Evolutionary conservation across 2,329 filamentous ascomycete genomes (phyloP).

Genomic region (Stachybotrys echinatus): DNA sequence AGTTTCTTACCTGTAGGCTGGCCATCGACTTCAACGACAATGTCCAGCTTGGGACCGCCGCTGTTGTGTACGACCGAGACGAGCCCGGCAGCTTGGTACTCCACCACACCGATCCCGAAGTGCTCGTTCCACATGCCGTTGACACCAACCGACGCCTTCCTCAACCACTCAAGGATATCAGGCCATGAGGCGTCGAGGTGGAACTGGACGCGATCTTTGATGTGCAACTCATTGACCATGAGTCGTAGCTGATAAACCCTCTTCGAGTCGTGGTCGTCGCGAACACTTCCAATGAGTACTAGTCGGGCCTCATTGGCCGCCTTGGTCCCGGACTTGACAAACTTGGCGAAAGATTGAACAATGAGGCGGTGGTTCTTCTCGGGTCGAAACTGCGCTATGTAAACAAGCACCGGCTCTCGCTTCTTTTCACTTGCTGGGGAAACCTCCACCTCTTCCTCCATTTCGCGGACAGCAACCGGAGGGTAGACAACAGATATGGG

Average conservation of each 20-base stretch:
- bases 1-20: slow-evolving; percentile 63
- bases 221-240: slow-evolving; percentile 77
- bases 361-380: slow-evolving; percentile 95
- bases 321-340: slow-evolving; percentile 51
- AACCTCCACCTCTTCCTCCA: slow-evolving; percentile 70
- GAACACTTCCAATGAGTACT: slow-evolving; percentile 86
- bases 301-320: slow-evolving; percentile 58
- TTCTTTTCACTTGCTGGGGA: slow-evolving; percentile 61
- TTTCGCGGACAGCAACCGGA: slow-evolving; percentile 82
- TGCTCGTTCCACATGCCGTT: slow-evolving; percentile 99
- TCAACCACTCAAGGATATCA: slow-evolving; percentile 74
- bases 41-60: slow-evolving; percentile 89
- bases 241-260: slow-evolving; percentile 84
- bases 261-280: slow-evolving; percentile 74
- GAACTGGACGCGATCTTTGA: slow-evolving; percentile 82
- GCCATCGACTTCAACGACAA: slow-evolving; percentile 77
- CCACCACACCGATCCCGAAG: slow-evolving; percentile 96
- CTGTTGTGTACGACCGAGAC: slow-evolving; percentile 91
- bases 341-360: slow-evolving; percentile 75
- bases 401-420: slow-evolving; percentile 71
- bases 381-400: slow-evolving; percentile 94
- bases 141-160: slow-evolving; percentile 74
- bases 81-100: slow-evolving; percentile 93
- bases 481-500: slow-evolving; percentile 80
- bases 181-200: slow-evolving; percentile 87